Evolutionary conservation across 169 alveolate genomes (phyloP), one percentile per base, ranked within the genome.

Genomic region (Eimeria brunetti): DNA sequence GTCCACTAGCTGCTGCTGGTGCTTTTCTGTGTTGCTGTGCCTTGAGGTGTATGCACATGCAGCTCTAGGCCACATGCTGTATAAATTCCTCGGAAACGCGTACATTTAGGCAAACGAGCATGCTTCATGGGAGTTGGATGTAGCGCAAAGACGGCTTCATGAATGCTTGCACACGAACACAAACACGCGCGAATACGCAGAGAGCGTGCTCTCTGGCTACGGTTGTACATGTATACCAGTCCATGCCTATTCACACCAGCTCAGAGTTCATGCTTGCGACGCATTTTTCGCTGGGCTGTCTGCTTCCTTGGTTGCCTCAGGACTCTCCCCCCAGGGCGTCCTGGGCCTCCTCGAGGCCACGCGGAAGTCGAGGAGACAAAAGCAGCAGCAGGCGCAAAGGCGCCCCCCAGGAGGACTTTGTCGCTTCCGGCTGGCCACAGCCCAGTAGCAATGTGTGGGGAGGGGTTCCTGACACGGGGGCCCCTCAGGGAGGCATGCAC

Each of bases 301-400:
- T 73, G 83, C 16, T 53, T 78, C 56, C 38, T 83, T 56, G 36
- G n/a, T 38, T 14, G 90, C 46, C 6, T 73, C 83, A 83, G 90
- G 90, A 83, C 36, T 83, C 90, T 51, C 90, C 90, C 38, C 90
- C 90, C 12, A 5, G 76, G 71, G 64, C 75, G 8, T n/a, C 90
- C 38, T 83, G 90, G 90, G 76, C 90, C 27, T 30, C 90, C 38
- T 83, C 90, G 75, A 83, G 75, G 58, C 33, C 90, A 38, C 90
- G 90, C 69, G 90, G 90, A 56, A 49, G 30, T 53, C 75, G 90
- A 24, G 90, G 73, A 33, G 90, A 83, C 33, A 83, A 83, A 58
- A 56, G 58, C 75, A 83, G 90, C 76, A 56, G 90, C 90, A 83
- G 90, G 67, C 90, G 90, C 69, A 83, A 58, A 53, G 90, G 58